phyloP scores from a whole-genome alignment of 2,329 filamentous ascomycete genomes.

The Fusarium subtropicale region DNA sequence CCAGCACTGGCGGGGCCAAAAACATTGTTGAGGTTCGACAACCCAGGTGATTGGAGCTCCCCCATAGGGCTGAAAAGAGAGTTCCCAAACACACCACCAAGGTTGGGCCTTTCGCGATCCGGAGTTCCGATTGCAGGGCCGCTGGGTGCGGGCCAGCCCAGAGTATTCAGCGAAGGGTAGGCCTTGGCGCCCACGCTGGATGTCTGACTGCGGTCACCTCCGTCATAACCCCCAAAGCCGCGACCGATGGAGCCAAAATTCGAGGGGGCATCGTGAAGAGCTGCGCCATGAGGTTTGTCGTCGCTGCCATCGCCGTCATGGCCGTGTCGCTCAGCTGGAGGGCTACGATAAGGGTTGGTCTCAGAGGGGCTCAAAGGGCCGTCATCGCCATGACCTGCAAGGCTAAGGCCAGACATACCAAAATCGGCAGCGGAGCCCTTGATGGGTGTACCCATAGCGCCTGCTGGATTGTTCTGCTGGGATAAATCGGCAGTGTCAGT shows the following conservation, averaged over 20 bases:
- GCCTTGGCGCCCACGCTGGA: slow-evolving; percentile 86
- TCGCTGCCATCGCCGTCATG: slow-evolving; percentile 70
- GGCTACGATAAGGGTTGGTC: slow-evolving; percentile 96
- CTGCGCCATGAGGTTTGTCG: slow-evolving; percentile 60
- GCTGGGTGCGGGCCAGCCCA: slow-evolving; percentile 71
- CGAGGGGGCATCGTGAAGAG: slow-evolving; percentile 54
- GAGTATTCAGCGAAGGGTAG: slow-evolving; percentile 70
- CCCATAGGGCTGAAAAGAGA: slow-evolving; percentile 82
- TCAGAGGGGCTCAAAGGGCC: slow-evolving; percentile 90
- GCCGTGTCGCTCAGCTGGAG: slow-evolving; percentile 78
- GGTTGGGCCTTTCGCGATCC: slow-evolving; percentile 70
- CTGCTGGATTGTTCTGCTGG: slow-evolving; percentile 51
- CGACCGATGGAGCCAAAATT: slow-evolving; percentile 67
- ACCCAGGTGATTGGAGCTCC: slow-evolving; percentile 80
- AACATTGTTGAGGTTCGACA: slow-evolving; percentile 74
- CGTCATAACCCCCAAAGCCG: slow-evolving; percentile 69
- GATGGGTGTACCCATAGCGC: slow-evolving; percentile 64
- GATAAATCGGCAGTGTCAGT: slow-evolving; percentile 58
- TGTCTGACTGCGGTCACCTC: slow-evolving; percentile 91
- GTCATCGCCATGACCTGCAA: slow-evolving; percentile 67
- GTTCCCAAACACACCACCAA: slow-evolving; percentile 75
- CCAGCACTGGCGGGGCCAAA: slow-evolving; percentile 73
- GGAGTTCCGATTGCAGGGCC: slow-evolving; percentile 72
- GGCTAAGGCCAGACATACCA: slow-evolving; percentile 70
- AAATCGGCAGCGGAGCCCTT: slow-evolving; percentile 69